phyloP scores from a whole-genome alignment of 2,329 filamentous ascomycete genomes.

The Aureobasidium subglaciale region DNA sequence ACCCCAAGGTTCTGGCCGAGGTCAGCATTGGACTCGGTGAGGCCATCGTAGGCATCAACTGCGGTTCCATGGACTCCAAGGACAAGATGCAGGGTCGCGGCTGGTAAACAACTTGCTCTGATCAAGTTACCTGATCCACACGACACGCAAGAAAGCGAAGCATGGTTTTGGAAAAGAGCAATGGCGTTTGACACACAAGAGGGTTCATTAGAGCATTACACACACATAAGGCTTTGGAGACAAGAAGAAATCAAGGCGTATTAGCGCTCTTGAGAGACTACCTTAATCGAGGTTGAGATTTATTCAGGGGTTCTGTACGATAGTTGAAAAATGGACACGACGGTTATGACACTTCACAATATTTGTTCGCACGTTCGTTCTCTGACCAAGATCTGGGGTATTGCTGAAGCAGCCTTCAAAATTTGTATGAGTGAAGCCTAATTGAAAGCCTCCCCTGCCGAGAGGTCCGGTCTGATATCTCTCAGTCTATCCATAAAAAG shows the following conservation, averaged over 20 bases:
- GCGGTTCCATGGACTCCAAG: constrained; percentile 64
- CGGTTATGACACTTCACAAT: neutral
- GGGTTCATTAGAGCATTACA: neutral
- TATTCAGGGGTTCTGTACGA: neutral
- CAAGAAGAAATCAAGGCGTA: constrained; percentile 7
- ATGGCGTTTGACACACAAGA: neutral
- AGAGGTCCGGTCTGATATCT: too few species aligned
- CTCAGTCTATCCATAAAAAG: too few species aligned
- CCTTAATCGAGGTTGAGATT: neutral
- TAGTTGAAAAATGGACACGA: neutral
- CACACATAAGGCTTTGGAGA: neutral
- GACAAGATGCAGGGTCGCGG: constrained; percentile 82
- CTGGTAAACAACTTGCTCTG: constrained; percentile 52
- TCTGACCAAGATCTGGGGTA: too few species aligned
- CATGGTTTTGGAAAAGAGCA: neutral
- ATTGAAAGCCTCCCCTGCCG: too few species aligned
- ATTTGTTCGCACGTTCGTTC: too few species aligned
- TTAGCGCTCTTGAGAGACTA: constrained; percentile 10
- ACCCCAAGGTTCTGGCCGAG: constrained; percentile 77
- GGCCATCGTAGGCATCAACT: constrained; percentile 96
- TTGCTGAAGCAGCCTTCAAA: too few species aligned
- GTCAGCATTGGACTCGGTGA: constrained; percentile 86
- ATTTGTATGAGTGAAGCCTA: too few species aligned
- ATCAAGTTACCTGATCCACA: neutral
- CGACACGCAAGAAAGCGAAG: neutral